These are phyloP conservation scores for Trapa bicornis DNA, from an alignment of 345 rosid species.

Conservation along the genomic window DNA sequence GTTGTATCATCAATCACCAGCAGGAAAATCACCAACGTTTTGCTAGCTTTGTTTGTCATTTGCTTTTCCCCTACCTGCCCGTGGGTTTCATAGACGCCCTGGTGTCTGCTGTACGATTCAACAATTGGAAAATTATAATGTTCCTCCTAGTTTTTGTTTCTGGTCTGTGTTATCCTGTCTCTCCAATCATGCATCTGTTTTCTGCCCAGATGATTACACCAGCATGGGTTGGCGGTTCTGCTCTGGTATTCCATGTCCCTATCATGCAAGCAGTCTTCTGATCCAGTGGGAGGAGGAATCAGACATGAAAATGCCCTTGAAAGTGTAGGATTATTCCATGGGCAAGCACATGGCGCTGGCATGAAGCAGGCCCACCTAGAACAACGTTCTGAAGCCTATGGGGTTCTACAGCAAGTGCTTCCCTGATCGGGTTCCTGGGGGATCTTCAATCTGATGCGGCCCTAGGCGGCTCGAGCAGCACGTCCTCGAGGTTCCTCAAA, in stretches of 20 bases:
- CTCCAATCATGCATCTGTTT: too few species aligned
- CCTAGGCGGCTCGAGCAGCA: slow-evolving; percentile 71
- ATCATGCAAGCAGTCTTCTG: neutral
- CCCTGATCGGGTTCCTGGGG: too few species aligned
- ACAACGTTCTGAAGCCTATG: too few species aligned
- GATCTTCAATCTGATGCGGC: slow-evolving; percentile 31
- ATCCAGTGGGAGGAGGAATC: too few species aligned
- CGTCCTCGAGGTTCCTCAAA: slow-evolving; percentile 55
- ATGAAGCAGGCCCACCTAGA: too few species aligned
- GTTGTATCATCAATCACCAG: neutral
- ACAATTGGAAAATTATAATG: neutral
- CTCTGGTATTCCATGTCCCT: neutral
- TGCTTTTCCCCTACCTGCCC: neutral
- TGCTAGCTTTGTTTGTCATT: neutral
- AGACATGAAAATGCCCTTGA: too few species aligned
- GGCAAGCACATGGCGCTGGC: too few species aligned
- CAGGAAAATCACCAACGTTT: too few species aligned
- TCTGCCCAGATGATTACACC: too few species aligned
- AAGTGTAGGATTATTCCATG: too few species aligned
- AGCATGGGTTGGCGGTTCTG: neutral
- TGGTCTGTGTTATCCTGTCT: neutral
- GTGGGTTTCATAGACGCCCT: neutral
- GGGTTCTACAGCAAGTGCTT: too few species aligned
- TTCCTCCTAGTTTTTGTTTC: neutral
- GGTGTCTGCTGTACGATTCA: neutral